Percentiles rank a stretch among this genome's conserved stretches.
Evolutionary conservation across 345 rosid genomes (phyloP).

Genomic region (Brassica nigra): DNA sequence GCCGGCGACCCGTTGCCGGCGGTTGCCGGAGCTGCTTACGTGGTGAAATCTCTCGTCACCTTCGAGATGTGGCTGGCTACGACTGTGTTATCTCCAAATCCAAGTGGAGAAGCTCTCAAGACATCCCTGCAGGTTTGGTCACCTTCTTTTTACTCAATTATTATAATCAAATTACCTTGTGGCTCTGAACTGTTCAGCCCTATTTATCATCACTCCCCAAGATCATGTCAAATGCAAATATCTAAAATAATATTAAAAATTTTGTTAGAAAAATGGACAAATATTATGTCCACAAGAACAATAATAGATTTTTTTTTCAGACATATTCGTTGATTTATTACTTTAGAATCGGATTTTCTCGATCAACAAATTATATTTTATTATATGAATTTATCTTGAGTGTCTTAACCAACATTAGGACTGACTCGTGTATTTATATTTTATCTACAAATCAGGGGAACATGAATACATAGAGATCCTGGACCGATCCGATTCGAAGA

Average conservation of each 20-base stretch:
- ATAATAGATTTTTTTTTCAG: neutral
- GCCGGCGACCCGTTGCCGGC: constrained; percentile 49
- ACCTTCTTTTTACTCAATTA: neutral
- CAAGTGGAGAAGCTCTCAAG: constrained; percentile 72
- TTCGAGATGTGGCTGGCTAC: constrained; percentile 54
- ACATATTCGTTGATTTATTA: neutral
- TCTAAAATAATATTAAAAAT: constrained; percentile 11
- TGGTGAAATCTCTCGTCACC: constrained; percentile 53
- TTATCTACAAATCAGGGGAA: constrained; percentile 49
- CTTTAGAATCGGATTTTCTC: neutral
- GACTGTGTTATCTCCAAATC: constrained; percentile 69
- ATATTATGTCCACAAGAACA: neutral
- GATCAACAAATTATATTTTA: neutral
- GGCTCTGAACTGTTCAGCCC: neutral
- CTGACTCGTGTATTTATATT: neutral
- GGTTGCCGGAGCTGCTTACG: constrained; percentile 66
- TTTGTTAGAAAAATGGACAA: neutral
- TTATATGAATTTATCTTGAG: neutral
- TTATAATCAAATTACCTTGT: neutral
- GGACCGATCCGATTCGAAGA: constrained; percentile 52
- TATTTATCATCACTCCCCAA: constrained; percentile 5
- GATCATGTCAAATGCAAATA: neutral
- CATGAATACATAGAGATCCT: constrained; percentile 67
- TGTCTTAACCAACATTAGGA: neutral
- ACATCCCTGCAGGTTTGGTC: constrained; percentile 63